These are phyloP conservation scores for Amphibolis antarctica DNA, from an alignment of 106 monocot species.

Conservation along the genomic window DNA sequence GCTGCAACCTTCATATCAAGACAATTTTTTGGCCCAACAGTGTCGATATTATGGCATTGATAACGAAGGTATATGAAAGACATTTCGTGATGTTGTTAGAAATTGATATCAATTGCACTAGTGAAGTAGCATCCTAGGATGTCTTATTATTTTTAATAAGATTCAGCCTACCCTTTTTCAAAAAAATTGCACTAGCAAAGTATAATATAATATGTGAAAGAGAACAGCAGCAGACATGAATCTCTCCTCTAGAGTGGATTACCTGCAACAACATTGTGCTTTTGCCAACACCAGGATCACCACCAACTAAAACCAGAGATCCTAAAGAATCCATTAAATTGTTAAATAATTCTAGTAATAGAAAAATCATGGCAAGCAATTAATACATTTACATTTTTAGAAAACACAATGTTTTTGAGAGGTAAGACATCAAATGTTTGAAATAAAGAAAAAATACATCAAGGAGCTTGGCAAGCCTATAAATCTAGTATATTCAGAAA, in stretches of 20 bases:
- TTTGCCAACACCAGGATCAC: constrained; percentile 99
- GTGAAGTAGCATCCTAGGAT: too few species aligned
- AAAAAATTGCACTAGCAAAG: neutral
- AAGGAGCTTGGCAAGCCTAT: neutral
- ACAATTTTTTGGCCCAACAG: neutral
- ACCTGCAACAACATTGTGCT: constrained; percentile 94
- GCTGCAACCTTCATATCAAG: constrained; percentile 60
- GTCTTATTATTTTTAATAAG: too few species aligned
- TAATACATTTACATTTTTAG: neutral
- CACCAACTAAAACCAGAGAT: constrained; percentile 88
- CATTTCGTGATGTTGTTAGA: neutral
- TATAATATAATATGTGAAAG: too few species aligned
- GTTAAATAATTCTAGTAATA: neutral
- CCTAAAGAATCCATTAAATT: constrained; percentile 37
- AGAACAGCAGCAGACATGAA: too few species aligned
- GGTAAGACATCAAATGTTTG: neutral
- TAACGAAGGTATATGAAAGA: neutral
- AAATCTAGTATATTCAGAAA: neutral
- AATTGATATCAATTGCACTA: neutral
- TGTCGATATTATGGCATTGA: neutral
- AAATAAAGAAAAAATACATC: neutral
- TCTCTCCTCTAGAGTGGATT: neutral
- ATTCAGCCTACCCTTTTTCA: too few species aligned
- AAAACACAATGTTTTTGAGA: neutral
- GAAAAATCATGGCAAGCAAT: neutral